These are phyloP conservation scores for Cytospora paraplurivora DNA, from an alignment of 2,329 filamentous ascomycete genomes.

Conservation along the genomic window DNA sequence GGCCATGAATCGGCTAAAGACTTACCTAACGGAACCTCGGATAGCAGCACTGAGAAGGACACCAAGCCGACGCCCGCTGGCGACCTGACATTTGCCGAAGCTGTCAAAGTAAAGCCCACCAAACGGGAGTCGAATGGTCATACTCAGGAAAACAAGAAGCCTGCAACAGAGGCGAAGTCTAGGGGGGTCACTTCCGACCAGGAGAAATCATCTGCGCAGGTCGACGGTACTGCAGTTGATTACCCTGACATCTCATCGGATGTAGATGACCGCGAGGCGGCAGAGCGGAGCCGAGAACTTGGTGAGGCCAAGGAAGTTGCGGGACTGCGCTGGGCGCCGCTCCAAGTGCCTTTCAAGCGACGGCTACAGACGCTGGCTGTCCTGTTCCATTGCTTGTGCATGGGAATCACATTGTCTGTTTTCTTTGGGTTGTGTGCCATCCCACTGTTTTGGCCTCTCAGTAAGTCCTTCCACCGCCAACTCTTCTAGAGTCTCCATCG, in stretches of 20 bases:
- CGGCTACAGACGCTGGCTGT: conserved; percentile 79
- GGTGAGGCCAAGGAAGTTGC: conserved; percentile 33
- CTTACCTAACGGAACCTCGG: not conserved
- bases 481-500: too few species aligned
- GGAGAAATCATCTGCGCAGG: conserved; percentile 4
- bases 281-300: conserved; percentile 15
- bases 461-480: conserved; percentile 9
- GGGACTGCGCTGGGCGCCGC: conserved; percentile 81
- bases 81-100: conserved; percentile 26
- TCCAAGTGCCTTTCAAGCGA: conserved; percentile 70
- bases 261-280: conserved; percentile 15
- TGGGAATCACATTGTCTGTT: conserved; percentile 69
- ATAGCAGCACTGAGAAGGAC: not conserved
- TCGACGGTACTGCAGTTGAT: conserved; percentile 22
- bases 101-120: conserved; percentile 21
- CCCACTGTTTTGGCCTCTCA: conserved; percentile 83
- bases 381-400: conserved; percentile 70
- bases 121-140: conserved; percentile 6
- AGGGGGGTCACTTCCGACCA: not conserved
- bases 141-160: not conserved
- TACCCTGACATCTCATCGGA: conserved; percentile 26
- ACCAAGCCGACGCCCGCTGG: conserved; percentile 24
- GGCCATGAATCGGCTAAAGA: not conserved
- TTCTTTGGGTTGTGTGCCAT: conserved; percentile 94
- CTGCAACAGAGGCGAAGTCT: not conserved